These are phyloP conservation scores for Micractinium sp. DNA, from an alignment of 139 green algal species.

Conservation along the genomic window DNA sequence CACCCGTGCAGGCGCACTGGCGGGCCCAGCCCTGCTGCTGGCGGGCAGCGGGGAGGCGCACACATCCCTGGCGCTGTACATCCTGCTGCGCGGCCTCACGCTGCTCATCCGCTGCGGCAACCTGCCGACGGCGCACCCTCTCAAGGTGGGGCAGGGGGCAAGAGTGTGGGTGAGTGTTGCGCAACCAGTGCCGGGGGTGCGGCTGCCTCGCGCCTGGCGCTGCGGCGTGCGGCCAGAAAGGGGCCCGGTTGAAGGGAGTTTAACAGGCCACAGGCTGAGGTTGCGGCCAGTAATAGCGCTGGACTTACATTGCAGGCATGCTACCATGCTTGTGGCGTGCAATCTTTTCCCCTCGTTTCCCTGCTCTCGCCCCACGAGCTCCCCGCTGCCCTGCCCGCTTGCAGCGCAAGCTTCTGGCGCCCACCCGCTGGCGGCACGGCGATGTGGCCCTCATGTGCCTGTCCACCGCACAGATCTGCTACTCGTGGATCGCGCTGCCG, in stretches of 20 bases:
- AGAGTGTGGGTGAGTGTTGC: no score
- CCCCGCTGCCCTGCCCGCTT: slow-evolving; percentile 1
- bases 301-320: no score
- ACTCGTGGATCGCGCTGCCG: slow-evolving; percentile 86
- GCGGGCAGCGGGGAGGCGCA: slow-evolving; percentile 71
- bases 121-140: slow-evolving; percentile 56
- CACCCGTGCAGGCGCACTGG: slow-evolving; percentile 66
- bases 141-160: slow-evolving; percentile 1
- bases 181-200: no score
- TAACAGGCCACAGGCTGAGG: neutral
- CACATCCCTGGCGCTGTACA: slow-evolving; percentile 88
- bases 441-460: slow-evolving; percentile 89
- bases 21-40: slow-evolving; percentile 86
- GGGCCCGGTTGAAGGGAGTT: neutral
- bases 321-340: no score
- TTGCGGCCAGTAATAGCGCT: neutral
- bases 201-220: neutral
- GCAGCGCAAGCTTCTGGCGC: slow-evolving; percentile 62
- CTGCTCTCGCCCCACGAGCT: no score
- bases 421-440: slow-evolving; percentile 78
- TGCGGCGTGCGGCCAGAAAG: neutral
- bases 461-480: slow-evolving; percentile 61
- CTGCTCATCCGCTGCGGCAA: slow-evolving; percentile 89
- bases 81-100: slow-evolving; percentile 80
- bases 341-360: no score